Evolutionary conservation across 1,139 yeast genomes (phyloP), one percentile per base, ranked within the genome.

Genomic region (Protomyces arabidopsidicola): DNA sequence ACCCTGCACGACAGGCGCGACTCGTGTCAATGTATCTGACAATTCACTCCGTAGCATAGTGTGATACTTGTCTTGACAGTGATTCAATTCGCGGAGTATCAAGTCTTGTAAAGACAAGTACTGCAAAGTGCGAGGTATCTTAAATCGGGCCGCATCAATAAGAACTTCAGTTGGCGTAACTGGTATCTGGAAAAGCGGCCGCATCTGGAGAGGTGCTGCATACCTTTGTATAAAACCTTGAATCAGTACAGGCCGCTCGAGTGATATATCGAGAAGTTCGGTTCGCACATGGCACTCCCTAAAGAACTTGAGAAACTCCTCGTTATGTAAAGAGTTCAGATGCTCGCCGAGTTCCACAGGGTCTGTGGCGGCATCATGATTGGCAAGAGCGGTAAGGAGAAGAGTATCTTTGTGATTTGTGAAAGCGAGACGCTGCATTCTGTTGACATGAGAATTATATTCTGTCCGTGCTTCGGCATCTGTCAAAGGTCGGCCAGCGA

Each of bases 401-500:
- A 75, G 69, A 55, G 71, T 68, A 3, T 68, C 69, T 31, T 70
- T 68, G 66, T 65, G 70, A 16, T 69, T 63, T n/a, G 66, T 63
- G 52, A 66, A 67, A 3, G 74, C 74, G 14, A 67, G 59, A n/a
- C 65, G 63, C 57, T 73, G 73, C 20, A 76, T 59, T 6, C 60
- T 54, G 5, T 70, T 66, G 2, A 76, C 58, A 0, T 57, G 63
- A 1, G 56, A 53, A 0, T 71, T 63, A 22, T 68, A 64, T 1
- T 45, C 53, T 4, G 67, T 52, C 55, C 70, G 69, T 9, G 69
- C 48, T 27, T 69, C 68, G 4, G 68, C 68, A 9, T 67, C 63
- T 1, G 70, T 38, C n/a, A 74, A 65, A 10, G 70, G 64, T 24
- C 68, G 70, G 12, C 83, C 82, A 0, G 77, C 69, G 61, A 77